Conservation (phyloP, 1,139 yeast genomes). For the Debaryomyces singareniensis region DNA sequence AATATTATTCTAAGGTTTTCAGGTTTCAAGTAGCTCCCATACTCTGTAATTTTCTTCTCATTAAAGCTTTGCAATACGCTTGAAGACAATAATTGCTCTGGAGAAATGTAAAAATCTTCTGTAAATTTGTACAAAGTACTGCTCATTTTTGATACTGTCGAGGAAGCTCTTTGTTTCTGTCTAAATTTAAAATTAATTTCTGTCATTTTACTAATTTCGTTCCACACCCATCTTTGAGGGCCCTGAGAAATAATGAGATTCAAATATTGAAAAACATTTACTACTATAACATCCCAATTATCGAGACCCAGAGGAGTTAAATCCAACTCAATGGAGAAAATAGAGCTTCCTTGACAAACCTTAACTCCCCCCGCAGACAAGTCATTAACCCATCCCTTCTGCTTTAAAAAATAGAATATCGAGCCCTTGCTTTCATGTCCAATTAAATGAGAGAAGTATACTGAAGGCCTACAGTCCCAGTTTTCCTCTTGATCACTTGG, state of each 20-base stretch:
- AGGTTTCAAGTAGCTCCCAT: slow-evolving; percentile 44
- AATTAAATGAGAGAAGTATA: slow-evolving; percentile 69
- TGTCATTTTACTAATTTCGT: slow-evolving; percentile 43
- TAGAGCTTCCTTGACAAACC: slow-evolving; percentile 63
- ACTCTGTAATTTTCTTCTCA: slow-evolving; percentile 46
- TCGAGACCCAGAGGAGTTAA: slow-evolving; percentile 67
- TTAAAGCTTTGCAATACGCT: slow-evolving; percentile 56
- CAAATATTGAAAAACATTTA: slow-evolving; percentile 64
- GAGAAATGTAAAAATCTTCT: slow-evolving; percentile 47
- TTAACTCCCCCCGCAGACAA: slow-evolving; percentile 70
- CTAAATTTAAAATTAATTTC: slow-evolving; percentile 54
- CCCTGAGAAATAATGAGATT: slow-evolving; percentile 43
- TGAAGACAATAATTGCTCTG: slow-evolving; percentile 52
- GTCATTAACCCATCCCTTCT: slow-evolving; percentile 69
- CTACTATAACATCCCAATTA: slow-evolving; percentile 56
- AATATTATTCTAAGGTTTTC: slow-evolving; percentile 58
- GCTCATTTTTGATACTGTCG: slow-evolving; percentile 51
- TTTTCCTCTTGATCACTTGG: slow-evolving; percentile 63
- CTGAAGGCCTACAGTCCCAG: slow-evolving; percentile 67
- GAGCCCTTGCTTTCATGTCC: slow-evolving; percentile 94
- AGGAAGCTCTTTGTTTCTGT: slow-evolving; percentile 59
- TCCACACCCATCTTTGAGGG: slow-evolving; percentile 56
- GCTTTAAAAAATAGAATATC: slow-evolving; percentile 60
- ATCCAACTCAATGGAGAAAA: slow-evolving; percentile 64
- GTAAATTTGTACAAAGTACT: slow-evolving; percentile 33